Percentiles rank a stretch among this genome's conserved stretches.
Evolutionary conservation across 139 green algal genomes (phyloP).

Genomic region (Chlamydomonas incerta): DNA sequence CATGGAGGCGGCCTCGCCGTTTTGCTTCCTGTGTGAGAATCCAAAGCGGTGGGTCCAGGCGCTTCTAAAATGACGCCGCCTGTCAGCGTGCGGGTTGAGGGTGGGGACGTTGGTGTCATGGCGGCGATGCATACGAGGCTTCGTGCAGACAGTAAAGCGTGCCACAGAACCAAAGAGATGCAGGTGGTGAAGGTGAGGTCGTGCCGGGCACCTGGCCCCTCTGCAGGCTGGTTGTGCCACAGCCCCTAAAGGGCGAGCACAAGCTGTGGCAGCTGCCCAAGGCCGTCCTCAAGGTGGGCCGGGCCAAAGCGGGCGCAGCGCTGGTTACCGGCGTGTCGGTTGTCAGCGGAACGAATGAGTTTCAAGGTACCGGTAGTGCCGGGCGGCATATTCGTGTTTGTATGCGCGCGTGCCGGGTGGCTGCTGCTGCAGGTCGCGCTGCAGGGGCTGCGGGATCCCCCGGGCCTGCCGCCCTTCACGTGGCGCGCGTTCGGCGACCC

Average conservation of each 20-base stretch:
- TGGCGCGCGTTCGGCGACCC: slow-evolving; percentile 26
- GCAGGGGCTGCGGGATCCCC: slow-evolving; percentile 14
- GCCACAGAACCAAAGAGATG: too few species aligned
- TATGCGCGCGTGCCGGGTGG: too few species aligned
- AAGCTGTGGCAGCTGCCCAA: slow-evolving; percentile 26
- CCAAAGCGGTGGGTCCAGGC: slow-evolving; percentile 28
- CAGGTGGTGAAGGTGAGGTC: too few species aligned
- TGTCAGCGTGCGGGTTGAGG: not conserved
- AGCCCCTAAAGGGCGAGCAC: slow-evolving; percentile 6
- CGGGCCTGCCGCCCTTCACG: not conserved
- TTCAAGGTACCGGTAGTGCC: too few species aligned
- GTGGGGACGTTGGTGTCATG: too few species aligned
- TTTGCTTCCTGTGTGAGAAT: slow-evolving; percentile 66
- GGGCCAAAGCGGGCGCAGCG: too few species aligned
- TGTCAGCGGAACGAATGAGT: too few species aligned
- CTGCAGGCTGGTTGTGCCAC: slow-evolving; percentile 21
- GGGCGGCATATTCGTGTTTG: too few species aligned
- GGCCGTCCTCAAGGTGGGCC: slow-evolving; percentile 3
- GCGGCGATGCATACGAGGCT: too few species aligned
- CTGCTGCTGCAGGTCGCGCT: not conserved
- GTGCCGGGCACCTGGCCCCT: too few species aligned
- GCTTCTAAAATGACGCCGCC: not conserved
- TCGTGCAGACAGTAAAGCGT: too few species aligned
- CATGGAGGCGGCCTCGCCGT: slow-evolving; percentile 54
- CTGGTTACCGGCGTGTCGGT: too few species aligned